Evolutionary conservation across 768 basidiomycete genomes (phyloP).

Genomic region (Russula abietina): DNA sequence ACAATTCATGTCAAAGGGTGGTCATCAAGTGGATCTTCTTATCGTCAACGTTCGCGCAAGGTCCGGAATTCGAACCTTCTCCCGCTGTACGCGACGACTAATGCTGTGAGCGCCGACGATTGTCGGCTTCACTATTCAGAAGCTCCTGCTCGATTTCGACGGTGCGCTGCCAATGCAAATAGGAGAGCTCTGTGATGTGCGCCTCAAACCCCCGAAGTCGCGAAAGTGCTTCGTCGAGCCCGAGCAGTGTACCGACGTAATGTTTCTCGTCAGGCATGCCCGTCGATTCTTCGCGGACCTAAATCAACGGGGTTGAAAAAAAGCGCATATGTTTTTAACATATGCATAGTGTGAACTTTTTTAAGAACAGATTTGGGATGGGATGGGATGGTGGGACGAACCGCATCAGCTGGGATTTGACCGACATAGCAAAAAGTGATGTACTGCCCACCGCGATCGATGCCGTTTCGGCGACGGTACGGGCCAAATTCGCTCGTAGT

Average conservation of each 20-base stretch:
- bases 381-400: conserved; percentile 30
- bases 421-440: conserved; percentile 52
- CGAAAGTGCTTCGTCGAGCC: conserved; percentile 40
- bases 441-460: conserved; percentile 43
- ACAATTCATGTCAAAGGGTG: neutral
- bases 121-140: neutral
- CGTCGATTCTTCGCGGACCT: conserved; percentile 46
- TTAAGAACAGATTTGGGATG: neutral
- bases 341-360: too few relatives aligned
- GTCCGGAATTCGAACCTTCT: neutral
- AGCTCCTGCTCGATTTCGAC: neutral
- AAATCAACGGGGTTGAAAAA: neutral
- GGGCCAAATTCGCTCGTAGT: conserved; percentile 32
- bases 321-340: neutral
- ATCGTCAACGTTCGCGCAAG: neutral
- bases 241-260: conserved; percentile 41
- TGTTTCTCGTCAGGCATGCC: conserved; percentile 53
- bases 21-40: neutral
- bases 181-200: conserved; percentile 37
- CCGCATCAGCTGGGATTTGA: conserved; percentile 46
- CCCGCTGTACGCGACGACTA: neutral
- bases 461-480: neutral
- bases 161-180: conserved; percentile 32
- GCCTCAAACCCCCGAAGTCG: conserved; percentile 31
- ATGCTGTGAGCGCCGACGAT: neutral